phyloP scores from a whole-genome alignment of 345 rosid species.

The Bruguiera parviflora region DNA sequence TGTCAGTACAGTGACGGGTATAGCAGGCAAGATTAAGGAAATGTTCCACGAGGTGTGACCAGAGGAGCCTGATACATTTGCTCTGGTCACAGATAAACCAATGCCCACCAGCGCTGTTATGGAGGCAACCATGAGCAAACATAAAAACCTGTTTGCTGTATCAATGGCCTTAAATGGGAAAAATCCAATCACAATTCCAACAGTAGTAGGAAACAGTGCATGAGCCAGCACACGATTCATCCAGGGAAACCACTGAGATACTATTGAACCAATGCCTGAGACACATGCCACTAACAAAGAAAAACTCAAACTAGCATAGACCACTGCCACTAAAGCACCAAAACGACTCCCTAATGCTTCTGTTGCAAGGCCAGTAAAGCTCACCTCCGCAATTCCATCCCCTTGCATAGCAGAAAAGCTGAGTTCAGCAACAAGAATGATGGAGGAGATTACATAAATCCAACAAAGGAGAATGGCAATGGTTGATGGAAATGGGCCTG shows the following conservation, averaged over 20 bases:
- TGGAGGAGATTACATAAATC: conserved; percentile 81
- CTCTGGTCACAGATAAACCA: conserved; percentile 75
- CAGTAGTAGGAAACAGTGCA: conserved; percentile 57
- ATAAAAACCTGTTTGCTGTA: conserved; percentile 53
- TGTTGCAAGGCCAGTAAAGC: conserved; percentile 79
- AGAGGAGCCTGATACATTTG: conserved; percentile 56
- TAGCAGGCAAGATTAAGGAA: conserved; percentile 65
- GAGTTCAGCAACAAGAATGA: conserved; percentile 83
- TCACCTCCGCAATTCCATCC: conserved; percentile 74
- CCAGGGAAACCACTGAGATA: conserved; percentile 72
- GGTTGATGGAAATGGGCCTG: conserved; percentile 73
- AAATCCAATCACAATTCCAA: conserved; percentile 48
- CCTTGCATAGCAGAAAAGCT: conserved; percentile 84
- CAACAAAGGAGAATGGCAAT: conserved; percentile 61
- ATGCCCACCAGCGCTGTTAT: conserved; percentile 60
- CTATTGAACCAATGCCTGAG: conserved; percentile 80
- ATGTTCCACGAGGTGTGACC: conserved; percentile 56
- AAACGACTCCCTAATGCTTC: conserved; percentile 65
- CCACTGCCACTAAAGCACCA: conserved; percentile 69
- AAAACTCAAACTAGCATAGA: conserved; percentile 79
- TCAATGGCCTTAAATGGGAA: conserved; percentile 73
- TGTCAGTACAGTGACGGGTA: conserved; percentile 79
- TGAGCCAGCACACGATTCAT: conserved; percentile 58
- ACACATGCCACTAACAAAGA: conserved; percentile 83
- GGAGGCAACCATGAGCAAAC: conserved; percentile 70